These are phyloP conservation scores for Trametes meyenii DNA, from an alignment of 768 basidiomycete species.

Conservation along the genomic window DNA sequence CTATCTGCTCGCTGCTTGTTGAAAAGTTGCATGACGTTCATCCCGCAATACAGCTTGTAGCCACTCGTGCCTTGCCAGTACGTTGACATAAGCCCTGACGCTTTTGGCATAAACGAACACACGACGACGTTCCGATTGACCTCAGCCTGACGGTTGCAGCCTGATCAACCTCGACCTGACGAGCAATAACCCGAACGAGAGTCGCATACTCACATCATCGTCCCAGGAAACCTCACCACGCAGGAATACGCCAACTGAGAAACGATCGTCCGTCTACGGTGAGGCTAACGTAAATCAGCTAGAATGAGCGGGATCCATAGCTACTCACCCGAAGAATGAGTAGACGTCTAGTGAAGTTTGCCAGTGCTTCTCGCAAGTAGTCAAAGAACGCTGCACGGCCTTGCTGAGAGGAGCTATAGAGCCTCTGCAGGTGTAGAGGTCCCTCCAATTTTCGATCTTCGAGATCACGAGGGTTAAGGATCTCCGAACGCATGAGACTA, in stretches of 20 bases:
- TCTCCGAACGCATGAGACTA: conserved; percentile 62
- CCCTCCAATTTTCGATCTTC: conserved; percentile 52
- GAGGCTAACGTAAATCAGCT: neutral
- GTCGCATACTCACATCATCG: conserved; percentile 25
- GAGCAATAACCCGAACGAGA: neutral
- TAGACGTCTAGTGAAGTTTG: conserved; percentile 60
- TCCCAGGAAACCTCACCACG: conserved; percentile 56
- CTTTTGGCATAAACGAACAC: conserved; percentile 61
- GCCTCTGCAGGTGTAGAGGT: conserved; percentile 58
- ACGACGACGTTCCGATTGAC: conserved; percentile 62
- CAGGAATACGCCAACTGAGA: conserved; percentile 66
- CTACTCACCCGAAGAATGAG: conserved; percentile 55
- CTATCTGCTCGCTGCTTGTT: conserved; percentile 54
- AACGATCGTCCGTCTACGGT: conserved; percentile 59
- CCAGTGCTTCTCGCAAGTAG: conserved; percentile 56
- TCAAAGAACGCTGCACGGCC: conserved; percentile 62
- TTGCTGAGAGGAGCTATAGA: conserved; percentile 59
- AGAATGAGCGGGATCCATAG: neutral
- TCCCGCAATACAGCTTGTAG: conserved; percentile 58
- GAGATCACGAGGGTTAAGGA: conserved; percentile 53
- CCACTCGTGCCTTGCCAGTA: conserved; percentile 55
- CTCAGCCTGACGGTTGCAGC: conserved; percentile 43
- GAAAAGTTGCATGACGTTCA: conserved; percentile 61
- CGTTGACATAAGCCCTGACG: conserved; percentile 49
- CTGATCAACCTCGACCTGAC: neutral